Conservation (phyloP, 352 stramenopile species). For the Aphanomyces cochlioides region DNA sequence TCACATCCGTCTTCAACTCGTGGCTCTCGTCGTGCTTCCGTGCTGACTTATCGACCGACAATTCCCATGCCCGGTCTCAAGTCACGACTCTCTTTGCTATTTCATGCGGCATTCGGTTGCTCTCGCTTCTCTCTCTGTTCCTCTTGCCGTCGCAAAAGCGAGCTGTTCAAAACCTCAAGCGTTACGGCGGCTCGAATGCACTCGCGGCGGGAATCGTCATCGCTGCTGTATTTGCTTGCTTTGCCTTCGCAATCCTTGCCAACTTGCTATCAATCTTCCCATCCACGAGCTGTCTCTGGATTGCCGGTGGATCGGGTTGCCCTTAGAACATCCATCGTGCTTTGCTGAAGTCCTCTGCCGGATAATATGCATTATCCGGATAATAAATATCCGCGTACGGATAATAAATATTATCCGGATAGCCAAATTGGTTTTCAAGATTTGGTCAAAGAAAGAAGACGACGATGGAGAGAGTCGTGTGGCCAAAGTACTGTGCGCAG, state of each 20-base stretch:
- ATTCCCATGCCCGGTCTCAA: conserved; percentile 41
- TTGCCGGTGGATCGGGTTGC: conserved; percentile 42
- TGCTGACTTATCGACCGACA: conserved; percentile 54
- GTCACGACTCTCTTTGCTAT: conserved; percentile 51
- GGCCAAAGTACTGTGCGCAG: conserved; percentile 27
- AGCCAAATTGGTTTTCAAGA: no score
- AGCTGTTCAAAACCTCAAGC: conserved; percentile 62
- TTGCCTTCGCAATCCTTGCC: conserved; percentile 50
- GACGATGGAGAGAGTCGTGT: neutral
- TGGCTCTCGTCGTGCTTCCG: conserved; percentile 46
- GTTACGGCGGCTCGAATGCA: conserved; percentile 44
- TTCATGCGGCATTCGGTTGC: conserved; percentile 51
- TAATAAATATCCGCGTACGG: no score
- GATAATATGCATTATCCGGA: no score
- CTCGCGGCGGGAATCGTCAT: conserved; percentile 36
- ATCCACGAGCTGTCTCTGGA: conserved; percentile 47
- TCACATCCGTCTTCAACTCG: conserved; percentile 42
- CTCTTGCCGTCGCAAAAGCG: conserved; percentile 65
- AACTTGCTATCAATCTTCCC: conserved; percentile 64
- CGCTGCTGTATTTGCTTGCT: conserved; percentile 41
- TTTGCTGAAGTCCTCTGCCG: no score
- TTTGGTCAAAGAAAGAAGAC: no score
- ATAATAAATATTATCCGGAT: no score
- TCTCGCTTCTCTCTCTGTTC: conserved; percentile 47
- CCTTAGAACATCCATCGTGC: neutral